Evolutionary conservation across 1,139 yeast species (phyloP), one percentile per base, ranked within the genome.

Genomic region (Protomyces gravidus): DNA sequence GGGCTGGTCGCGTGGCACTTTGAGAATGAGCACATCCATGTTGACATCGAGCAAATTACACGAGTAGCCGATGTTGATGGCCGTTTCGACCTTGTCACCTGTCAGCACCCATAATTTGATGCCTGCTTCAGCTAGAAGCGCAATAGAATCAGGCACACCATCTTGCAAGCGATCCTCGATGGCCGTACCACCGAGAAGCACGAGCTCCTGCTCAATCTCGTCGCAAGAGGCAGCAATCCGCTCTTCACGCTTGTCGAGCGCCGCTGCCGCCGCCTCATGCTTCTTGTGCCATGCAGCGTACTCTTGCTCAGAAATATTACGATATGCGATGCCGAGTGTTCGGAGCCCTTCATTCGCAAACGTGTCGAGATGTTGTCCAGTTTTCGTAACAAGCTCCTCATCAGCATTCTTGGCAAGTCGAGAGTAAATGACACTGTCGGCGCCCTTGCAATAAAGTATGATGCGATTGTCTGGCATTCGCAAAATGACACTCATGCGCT

Each of bases 21-120:
- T 73, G 15, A 90, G 79, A 17, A 90, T 89, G 62, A 92, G 73
- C 60, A 92, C 76, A 67, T 88, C 86, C 98, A 92, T 92, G 45
- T 84, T 87, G 67, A 82, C 88, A 64, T 86, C 89, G 64, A 92
- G 78, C 65, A 92, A 76, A 68, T 92, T 92, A 78, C 97, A 92
- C 11, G 97, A 89, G 70, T 89, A 92, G 3, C 98, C 98, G 76
- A 92, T 92, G 70, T 92, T 92, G 69, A 92, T 92, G 7, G 98
- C 98, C 32, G 98, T 92, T 74, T 92, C 98, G 52, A 92, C 94
- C 74, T 90, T 87, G 73, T 92, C 98, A 72, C 98, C 98, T 17
- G 98, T 92, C 61, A 92, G 78, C 42, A 92, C 97, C 98, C 98
- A 92, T 60, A 92, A 76, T 72, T 92, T 92, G 66, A 92, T 86